Evolutionary conservation across 768 basidiomycete genomes (phyloP), one percentile per base, ranked within the genome.

Genomic region (Suillus occidentalis): DNA sequence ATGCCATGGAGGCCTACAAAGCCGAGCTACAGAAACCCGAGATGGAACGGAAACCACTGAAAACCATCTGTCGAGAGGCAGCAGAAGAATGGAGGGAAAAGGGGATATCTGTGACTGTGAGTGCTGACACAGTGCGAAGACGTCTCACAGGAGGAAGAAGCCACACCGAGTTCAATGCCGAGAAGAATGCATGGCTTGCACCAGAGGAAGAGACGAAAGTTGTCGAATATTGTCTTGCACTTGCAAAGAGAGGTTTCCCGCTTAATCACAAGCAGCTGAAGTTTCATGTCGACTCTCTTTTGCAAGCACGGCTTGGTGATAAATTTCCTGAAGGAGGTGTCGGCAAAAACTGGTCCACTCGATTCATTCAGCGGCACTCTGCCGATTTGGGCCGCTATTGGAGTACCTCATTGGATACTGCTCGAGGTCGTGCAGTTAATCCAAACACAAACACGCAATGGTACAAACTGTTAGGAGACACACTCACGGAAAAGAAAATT

Each of bases 261-360:
- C 70, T 74, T 25, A 74, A 28, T 40, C 75, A 74, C 42, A 37
- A 45, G 13, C 56, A 60, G 7, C 64, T 78, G 16, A 68, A 71
- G 57, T 65, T 70, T 16, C 64, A 70, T 68, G 73, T 71, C 18
- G 70, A 75, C 52, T 37, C 55, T 7, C 75, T 81, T 40, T 64
- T 65, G 25, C 55, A 52, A 6, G 76, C 77, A 31, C 60, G 67
- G 1, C 67, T 75, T 37, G 78, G 78, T 9, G 59, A 68, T 43
- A 36, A 62, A 36, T 81, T 79, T 60, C 77, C 72, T 2, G 28
- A 57, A n/a, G 76, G 78, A 16, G 77, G 79, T 28, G 74, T 82
- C 34, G 77, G 81, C 1, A 70, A 71, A 43, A 71, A 78, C 22
- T 83, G 79, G 80, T 74, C 75, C 1, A 39, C 69, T 16, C 53